Conservation (phyloP, 805 yeast genomes). For the Candida multigemmis region DNA sequence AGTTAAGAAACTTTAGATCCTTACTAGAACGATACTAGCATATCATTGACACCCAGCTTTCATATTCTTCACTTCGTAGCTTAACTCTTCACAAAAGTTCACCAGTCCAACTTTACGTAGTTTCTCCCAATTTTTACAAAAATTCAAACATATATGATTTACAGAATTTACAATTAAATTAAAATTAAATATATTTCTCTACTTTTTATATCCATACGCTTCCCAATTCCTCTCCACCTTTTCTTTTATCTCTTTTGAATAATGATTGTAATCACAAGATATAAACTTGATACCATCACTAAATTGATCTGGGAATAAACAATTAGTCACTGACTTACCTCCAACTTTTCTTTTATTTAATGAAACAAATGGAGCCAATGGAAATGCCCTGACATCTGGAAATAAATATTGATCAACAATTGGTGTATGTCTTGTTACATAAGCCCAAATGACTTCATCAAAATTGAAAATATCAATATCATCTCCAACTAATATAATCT, state of each 20-base stretch:
- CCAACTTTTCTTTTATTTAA: slow-evolving; percentile 8
- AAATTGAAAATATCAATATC: slow-evolving; percentile 16
- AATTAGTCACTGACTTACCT: slow-evolving; percentile 14
- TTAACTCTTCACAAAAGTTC: too few relatives aligned
- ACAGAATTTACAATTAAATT: too few relatives aligned
- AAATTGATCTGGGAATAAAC: slow-evolving; percentile 11
- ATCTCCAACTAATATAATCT: slow-evolving; percentile 14
- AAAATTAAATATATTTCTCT: too few relatives aligned
- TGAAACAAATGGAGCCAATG: slow-evolving; percentile 14
- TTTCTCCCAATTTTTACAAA: too few relatives aligned
- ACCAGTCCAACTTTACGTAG: too few relatives aligned
- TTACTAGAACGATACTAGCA: too few relatives aligned
- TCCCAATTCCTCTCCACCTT: slow-evolving; percentile 2
- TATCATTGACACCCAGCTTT: too few relatives aligned
- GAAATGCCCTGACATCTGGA: slow-evolving; percentile 9
- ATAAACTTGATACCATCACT: slow-evolving; percentile 7
- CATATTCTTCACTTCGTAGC: too few relatives aligned
- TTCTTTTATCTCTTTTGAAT: slow-evolving; percentile 1
- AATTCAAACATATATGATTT: too few relatives aligned
- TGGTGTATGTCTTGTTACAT: slow-evolving; percentile 15
- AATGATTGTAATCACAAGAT: slow-evolving; percentile 9
- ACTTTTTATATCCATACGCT: slow-evolving; percentile 2
- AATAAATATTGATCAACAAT: slow-evolving; percentile 10
- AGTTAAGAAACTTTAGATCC: too few relatives aligned
- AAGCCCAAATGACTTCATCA: slow-evolving; percentile 15